Conservation (phyloP, 164 flowering plant genomes). For the Nymphaea thermarum region DNA sequence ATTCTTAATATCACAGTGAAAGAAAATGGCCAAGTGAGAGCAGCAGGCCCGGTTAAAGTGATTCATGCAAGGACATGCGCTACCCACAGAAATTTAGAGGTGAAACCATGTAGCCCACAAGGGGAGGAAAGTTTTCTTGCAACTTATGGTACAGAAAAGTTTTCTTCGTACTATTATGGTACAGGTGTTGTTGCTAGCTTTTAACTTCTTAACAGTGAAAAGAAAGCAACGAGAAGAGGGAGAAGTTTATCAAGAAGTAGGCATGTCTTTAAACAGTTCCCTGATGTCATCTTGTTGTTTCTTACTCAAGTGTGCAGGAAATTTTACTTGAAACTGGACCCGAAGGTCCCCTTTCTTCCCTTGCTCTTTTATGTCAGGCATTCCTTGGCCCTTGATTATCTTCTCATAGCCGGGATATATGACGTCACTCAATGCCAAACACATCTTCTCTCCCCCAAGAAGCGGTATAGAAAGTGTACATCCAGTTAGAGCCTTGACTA, state of each 20-base stretch:
- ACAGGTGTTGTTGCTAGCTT: not conserved
- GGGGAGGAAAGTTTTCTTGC: too few species aligned
- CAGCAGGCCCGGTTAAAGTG: too few species aligned
- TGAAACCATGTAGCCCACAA: too few species aligned
- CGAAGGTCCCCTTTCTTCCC: conserved; percentile 46
- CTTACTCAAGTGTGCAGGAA: conserved; percentile 36
- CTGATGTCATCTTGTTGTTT: conserved; percentile 35
- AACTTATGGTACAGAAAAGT: too few species aligned
- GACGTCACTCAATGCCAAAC: conserved; percentile 32
- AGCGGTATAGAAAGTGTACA: conserved; percentile 49
- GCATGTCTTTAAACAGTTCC: conserved; percentile 32
- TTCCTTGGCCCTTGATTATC: conserved; percentile 59
- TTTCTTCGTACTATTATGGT: not conserved
- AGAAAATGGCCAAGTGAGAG: too few species aligned
- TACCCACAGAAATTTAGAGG: too few species aligned
- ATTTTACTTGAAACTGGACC: conserved; percentile 39
- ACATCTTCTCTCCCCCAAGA: conserved; percentile 50
- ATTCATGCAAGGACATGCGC: too few species aligned
- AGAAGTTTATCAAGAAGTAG: conserved; percentile 10
- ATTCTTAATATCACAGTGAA: too few species aligned
- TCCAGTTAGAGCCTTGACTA: conserved; percentile 67
- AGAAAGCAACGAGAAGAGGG: not conserved
- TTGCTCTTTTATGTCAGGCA: conserved; percentile 43
- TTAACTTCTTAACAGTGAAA: not conserved
- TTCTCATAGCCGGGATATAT: conserved; percentile 55